These are phyloP conservation scores for Epichloe sibirici DNA, from an alignment of 2,329 filamentous ascomycete species.

Conservation along the genomic window DNA sequence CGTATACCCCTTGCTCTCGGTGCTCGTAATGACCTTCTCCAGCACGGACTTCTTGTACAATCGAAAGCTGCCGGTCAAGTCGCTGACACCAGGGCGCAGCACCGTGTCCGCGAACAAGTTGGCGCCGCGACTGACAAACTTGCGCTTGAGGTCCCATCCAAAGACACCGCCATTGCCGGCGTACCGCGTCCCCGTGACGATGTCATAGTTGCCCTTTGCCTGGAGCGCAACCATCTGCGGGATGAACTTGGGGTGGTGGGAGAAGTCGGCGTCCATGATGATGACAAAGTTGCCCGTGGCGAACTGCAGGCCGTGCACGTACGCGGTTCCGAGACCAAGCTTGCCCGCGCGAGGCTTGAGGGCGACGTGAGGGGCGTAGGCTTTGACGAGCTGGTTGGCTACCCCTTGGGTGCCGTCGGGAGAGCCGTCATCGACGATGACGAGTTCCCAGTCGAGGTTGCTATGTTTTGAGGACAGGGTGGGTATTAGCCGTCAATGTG, in stretches of 20 bases:
- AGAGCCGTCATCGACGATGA: slow-evolving; percentile 96
- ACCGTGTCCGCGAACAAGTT: slow-evolving; percentile 95
- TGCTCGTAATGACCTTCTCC: slow-evolving; percentile 79
- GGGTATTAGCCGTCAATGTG: background rate
- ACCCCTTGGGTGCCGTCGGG: slow-evolving; percentile 90
- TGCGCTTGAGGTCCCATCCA: slow-evolving; percentile 91
- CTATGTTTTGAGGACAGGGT: slow-evolving; percentile 30
- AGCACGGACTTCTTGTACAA: slow-evolving; percentile 87
- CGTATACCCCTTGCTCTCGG: slow-evolving; percentile 91
- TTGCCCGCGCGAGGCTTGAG: slow-evolving; percentile 88
- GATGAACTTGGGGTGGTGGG: slow-evolving; percentile 98
- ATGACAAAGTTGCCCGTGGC: slow-evolving; percentile 89
- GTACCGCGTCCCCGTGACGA: slow-evolving; percentile 93
- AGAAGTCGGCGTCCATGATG: slow-evolving; percentile 99
- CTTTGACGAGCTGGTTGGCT: slow-evolving; percentile 78
- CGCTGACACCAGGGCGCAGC: slow-evolving; percentile 83
- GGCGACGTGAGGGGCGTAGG: slow-evolving; percentile 67
- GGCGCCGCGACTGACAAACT: slow-evolving; percentile 73
- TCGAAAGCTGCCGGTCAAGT: slow-evolving; percentile 88
- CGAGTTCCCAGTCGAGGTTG: slow-evolving; percentile 90
- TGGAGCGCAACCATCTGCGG: slow-evolving; percentile 82
- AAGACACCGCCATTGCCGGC: slow-evolving; percentile 81
- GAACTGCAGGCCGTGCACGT: slow-evolving; percentile 88
- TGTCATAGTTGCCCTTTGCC: slow-evolving; percentile 70
- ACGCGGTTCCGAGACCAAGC: slow-evolving; percentile 91